These are phyloP conservation scores for Pythium oligandrum DNA, from an alignment of 352 stramenopile genomes.

Conservation along the genomic window DNA sequence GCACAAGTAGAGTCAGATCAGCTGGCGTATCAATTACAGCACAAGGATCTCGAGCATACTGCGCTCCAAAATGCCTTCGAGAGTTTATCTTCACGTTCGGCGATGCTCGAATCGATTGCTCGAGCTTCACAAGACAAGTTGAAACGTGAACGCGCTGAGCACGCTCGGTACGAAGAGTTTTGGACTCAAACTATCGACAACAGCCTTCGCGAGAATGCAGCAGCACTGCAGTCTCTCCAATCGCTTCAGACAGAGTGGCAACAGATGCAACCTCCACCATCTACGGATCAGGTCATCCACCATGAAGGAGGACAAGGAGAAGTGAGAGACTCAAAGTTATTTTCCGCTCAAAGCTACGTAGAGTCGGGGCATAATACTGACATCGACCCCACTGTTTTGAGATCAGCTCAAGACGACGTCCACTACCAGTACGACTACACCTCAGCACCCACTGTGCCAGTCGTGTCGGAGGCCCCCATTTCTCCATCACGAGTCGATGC, in stretches of 20 bases:
- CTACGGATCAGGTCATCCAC: too few relatives aligned
- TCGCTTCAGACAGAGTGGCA: conserved; percentile 29
- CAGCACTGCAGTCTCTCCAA: conserved; percentile 32
- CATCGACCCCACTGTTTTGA: too few relatives aligned
- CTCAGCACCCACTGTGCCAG: background rate
- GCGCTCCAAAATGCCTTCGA: conserved; percentile 28
- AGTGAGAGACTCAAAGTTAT: conserved; percentile 8
- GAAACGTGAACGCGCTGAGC: conserved; percentile 40
- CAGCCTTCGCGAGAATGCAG: conserved; percentile 44
- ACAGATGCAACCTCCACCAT: background rate
- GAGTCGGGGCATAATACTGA: background rate
- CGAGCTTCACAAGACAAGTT: conserved; percentile 52
- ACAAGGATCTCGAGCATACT: conserved; percentile 32
- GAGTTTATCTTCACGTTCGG: conserved; percentile 34
- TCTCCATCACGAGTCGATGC: conserved; percentile 47
- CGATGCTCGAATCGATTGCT: conserved; percentile 60
- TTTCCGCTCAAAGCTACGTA: conserved; percentile 1
- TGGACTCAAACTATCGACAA: conserved; percentile 41
- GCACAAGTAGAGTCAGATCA: conserved; percentile 17
- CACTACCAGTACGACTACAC: too few relatives aligned
- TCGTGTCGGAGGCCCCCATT: conserved; percentile 6
- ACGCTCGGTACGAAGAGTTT: conserved; percentile 36
- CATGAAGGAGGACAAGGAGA: conserved; percentile 5
- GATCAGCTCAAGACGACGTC: too few relatives aligned
- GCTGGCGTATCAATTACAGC: conserved; percentile 22